phyloP scores from a whole-genome alignment of 257 asterid species.

The Solanum chilense region DNA sequence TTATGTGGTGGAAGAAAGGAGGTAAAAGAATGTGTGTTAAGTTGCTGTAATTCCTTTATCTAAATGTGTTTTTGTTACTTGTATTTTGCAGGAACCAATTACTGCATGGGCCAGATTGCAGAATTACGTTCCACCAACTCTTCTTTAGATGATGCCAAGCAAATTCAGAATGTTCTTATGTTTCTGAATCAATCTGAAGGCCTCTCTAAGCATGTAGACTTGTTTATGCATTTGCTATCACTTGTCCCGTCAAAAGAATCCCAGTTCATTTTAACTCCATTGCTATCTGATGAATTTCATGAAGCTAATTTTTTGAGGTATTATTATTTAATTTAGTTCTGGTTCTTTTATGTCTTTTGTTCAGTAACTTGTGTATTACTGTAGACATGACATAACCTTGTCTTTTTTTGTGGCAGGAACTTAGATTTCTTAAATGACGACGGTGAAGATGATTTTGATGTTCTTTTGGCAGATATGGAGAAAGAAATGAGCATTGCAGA shows the following conservation, averaged over 20 bases:
- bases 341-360: background rate
- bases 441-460: conserved; percentile 76
- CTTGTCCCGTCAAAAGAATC: conserved; percentile 53
- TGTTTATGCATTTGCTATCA: conserved; percentile 80
- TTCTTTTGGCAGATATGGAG: conserved; percentile 88
- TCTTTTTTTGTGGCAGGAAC: conserved; percentile 37
- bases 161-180: conserved; percentile 59
- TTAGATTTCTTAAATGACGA: conserved; percentile 43
- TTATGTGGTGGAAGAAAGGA: background rate
- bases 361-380: background rate
- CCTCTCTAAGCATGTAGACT: conserved; percentile 71
- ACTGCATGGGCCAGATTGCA: conserved; percentile 70
- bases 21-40: background rate
- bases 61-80: background rate
- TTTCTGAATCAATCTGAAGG: conserved; percentile 79
- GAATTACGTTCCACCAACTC: conserved; percentile 49
- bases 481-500: conserved; percentile 90
- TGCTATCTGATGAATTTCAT: conserved; percentile 53
- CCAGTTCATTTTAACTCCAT: conserved; percentile 59
- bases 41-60: background rate
- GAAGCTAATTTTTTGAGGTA: conserved; percentile 69
- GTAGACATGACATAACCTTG: background rate
- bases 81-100: conserved; percentile 65
- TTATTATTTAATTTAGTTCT: background rate
- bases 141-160: conserved; percentile 48